Conservation (phyloP, 108 stramenopile species). For the Pseudonitzschia delicatissima region DNA sequence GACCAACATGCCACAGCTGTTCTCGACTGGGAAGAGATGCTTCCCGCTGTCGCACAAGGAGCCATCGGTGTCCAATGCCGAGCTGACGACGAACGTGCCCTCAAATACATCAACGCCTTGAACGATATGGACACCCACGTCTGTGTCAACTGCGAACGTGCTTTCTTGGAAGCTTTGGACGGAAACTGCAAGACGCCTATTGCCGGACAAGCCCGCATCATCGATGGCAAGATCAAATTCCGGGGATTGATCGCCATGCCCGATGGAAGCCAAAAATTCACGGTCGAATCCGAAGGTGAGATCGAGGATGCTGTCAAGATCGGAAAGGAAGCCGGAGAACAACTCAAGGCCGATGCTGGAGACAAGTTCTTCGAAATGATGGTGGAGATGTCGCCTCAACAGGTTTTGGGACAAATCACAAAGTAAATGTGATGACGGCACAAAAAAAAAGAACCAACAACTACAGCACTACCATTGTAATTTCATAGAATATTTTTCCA, state of each 20-base stretch:
- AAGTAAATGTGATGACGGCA: conserved; percentile 41
- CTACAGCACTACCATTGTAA: not conserved
- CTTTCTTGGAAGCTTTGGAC: conserved; percentile 96
- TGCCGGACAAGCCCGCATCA: conserved; percentile 94
- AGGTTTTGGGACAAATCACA: conserved; percentile 89
- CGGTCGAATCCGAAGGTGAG: conserved; percentile 68
- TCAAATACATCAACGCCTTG: conserved; percentile 91
- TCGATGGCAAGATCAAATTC: conserved; percentile 87
- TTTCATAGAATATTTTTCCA: conserved; percentile 12
- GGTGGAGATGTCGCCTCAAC: conserved; percentile 93
- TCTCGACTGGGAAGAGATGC: conserved; percentile 96
- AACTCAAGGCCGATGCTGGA: conserved; percentile 86
- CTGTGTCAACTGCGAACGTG: conserved; percentile 98
- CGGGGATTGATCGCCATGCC: conserved; percentile 92
- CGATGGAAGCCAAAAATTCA: conserved; percentile 84
- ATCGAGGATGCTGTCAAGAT: conserved; percentile 80
- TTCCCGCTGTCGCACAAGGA: conserved; percentile 99
- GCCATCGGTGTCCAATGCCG: conserved; percentile 99
- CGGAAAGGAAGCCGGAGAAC: conserved; percentile 80
- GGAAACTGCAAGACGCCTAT: conserved; percentile 99
- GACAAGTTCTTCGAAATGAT: conserved; percentile 94
- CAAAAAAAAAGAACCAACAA: not conserved
- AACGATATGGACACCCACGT: conserved; percentile 91
- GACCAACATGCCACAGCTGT: conserved; percentile 88
- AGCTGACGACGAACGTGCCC: conserved; percentile 82